These are phyloP conservation scores for Penicillium brevicompactum DNA, from an alignment of 2,329 filamentous ascomycete species.

Conservation along the genomic window DNA sequence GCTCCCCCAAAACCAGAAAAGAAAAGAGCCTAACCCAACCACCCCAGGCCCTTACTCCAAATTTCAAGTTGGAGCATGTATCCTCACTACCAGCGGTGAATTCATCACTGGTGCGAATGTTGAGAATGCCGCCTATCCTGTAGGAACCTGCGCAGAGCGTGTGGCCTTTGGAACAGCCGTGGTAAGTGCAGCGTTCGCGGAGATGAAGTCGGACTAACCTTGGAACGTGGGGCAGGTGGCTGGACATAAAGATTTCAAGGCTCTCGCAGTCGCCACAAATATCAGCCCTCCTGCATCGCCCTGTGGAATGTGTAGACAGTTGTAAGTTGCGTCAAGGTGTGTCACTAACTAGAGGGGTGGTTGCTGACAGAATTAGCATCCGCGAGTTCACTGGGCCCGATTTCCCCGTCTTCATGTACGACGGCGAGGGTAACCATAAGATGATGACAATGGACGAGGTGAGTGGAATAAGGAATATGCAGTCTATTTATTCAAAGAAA, in stretches of 20 bases:
- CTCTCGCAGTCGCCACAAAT: slow-evolving; percentile 84
- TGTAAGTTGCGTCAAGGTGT: slow-evolving; percentile 54
- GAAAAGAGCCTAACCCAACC: background rate
- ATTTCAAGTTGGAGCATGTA: slow-evolving; percentile 84
- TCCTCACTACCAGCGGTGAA: slow-evolving; percentile 63
- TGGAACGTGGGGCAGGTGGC: slow-evolving; percentile 35
- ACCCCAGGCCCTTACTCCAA: slow-evolving; percentile 74
- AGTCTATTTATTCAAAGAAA: too few species aligned
- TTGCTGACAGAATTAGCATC: slow-evolving; percentile 50
- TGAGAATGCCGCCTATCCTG: slow-evolving; percentile 90
- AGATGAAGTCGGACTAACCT: background rate
- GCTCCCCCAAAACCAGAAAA: slow-evolving; percentile 28
- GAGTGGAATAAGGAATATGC: slow-evolving; percentile 9
- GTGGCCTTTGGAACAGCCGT: slow-evolving; percentile 85
- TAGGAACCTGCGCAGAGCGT: slow-evolving; percentile 93
- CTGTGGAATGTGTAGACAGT: slow-evolving; percentile 96
- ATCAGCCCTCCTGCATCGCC: slow-evolving; percentile 68
- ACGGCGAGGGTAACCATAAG: slow-evolving; percentile 69
- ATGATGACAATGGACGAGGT: slow-evolving; percentile 44
- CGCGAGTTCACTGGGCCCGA: slow-evolving; percentile 72
- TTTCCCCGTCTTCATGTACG: slow-evolving; percentile 89
- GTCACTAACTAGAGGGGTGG: background rate
- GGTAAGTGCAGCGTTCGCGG: slow-evolving; percentile 32
- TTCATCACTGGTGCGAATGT: slow-evolving; percentile 80
- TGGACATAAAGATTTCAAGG: slow-evolving; percentile 64